Conservation (phyloP, 2,329 filamentous ascomycete genomes). For the Claviceps pusilla region DNA sequence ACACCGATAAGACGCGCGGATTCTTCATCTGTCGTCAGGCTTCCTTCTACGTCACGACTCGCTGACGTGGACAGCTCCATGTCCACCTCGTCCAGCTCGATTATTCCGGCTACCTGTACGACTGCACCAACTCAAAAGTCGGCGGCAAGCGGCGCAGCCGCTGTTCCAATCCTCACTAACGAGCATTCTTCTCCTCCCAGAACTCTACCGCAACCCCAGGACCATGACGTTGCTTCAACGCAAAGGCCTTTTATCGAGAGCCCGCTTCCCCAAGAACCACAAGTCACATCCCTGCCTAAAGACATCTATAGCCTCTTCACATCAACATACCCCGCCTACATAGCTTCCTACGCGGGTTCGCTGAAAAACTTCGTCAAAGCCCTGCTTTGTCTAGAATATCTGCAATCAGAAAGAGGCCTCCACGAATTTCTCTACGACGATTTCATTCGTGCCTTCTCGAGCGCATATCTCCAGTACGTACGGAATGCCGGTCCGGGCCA, state of each 20-base stretch:
- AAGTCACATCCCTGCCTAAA: not conserved
- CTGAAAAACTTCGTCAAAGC: conserved; percentile 28
- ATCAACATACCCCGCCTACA: conserved; percentile 29
- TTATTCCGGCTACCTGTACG: conserved; percentile 13
- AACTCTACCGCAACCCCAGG: not conserved
- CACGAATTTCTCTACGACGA: conserved; percentile 36
- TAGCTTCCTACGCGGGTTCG: conserved; percentile 22
- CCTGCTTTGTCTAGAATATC: conserved; percentile 27
- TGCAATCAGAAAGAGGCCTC: conserved; percentile 20
- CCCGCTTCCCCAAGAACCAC: not conserved
- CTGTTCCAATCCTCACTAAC: not conserved
- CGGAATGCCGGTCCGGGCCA: conserved; percentile 10
- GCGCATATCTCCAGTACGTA: conserved; percentile 28
- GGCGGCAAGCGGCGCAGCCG: not conserved
- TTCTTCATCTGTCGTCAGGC: conserved; percentile 4
- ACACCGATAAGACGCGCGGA: conserved; percentile 1
- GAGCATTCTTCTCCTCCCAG: not conserved
- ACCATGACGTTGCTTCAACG: not conserved
- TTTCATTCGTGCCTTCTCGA: conserved; percentile 31
- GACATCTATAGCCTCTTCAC: conserved; percentile 23
- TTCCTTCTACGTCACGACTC: conserved; percentile 10
- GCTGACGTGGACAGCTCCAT: conserved; percentile 12
- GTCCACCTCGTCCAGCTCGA: conserved; percentile 15
- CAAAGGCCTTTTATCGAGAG: not conserved
- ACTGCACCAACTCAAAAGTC: conserved; percentile 1